Evolutionary conservation across 805 yeast species (phyloP).

Genomic region (Candida pini): DNA sequence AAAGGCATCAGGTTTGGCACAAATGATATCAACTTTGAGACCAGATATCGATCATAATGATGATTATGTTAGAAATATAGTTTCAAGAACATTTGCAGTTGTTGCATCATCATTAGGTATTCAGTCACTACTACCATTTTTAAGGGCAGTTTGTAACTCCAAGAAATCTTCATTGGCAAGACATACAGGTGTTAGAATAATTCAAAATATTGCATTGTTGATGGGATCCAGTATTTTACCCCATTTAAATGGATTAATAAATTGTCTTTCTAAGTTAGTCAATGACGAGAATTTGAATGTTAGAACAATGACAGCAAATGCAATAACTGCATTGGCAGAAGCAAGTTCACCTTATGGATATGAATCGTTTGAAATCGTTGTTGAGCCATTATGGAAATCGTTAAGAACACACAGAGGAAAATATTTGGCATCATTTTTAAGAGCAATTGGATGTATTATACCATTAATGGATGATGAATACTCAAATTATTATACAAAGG

Average conservation of each 20-base stretch:
- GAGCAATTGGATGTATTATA: constrained; percentile 71
- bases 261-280: constrained; percentile 51
- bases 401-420: constrained; percentile 72
- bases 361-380: constrained; percentile 69
- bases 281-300: constrained; percentile 65
- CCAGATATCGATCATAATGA: constrained; percentile 81
- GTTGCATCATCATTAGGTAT: constrained; percentile 78
- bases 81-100: constrained; percentile 78
- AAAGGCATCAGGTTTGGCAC: constrained; percentile 76
- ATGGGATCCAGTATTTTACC: constrained; percentile 75
- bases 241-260: constrained; percentile 58
- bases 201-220: constrained; percentile 68
- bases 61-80: constrained; percentile 70
- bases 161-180: constrained; percentile 77
- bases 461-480: constrained; percentile 86
- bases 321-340: constrained; percentile 73
- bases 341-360: constrained; percentile 84
- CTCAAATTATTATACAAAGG: constrained; percentile 70
- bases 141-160: constrained; percentile 73
- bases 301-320: constrained; percentile 62
- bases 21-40: constrained; percentile 70
- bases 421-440: constrained; percentile 66
- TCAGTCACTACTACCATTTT: constrained; percentile 65
- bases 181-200: constrained; percentile 71
- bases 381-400: constrained; percentile 81